phyloP scores from a whole-genome alignment of 169 alveolate genomes.

The Toxoplasma gondii region DNA sequence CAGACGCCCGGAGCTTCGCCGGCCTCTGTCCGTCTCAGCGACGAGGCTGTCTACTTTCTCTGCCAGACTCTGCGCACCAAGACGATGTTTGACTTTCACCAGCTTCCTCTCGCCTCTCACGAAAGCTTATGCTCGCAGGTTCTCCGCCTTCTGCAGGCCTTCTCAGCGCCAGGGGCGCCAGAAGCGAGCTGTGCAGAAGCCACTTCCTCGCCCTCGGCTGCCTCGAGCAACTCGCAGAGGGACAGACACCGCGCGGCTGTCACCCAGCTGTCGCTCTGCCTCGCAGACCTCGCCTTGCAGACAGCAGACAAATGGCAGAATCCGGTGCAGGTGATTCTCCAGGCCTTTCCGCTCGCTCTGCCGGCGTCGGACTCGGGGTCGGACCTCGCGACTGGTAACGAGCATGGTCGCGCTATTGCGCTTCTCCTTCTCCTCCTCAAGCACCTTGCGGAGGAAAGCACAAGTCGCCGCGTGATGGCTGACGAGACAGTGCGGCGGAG shows the following conservation, averaged over 20 bases:
- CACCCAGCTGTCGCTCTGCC: slow-evolving; percentile 13
- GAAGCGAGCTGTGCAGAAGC: neutral
- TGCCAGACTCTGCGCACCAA: neutral
- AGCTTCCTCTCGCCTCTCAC: neutral
- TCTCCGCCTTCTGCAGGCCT: neutral
- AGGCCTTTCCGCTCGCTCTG: neutral
- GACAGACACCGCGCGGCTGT: neutral
- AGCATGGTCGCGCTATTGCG: neutral
- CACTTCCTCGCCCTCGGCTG: neutral
- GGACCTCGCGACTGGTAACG: neutral
- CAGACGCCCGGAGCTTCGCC: neutral
- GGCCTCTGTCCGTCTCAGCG: neutral
- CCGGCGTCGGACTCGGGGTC: neutral
- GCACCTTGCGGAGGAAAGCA: slow-evolving; percentile 23
- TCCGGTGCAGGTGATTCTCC: neutral
- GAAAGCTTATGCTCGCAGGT: neutral
- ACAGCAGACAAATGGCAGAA: neutral
- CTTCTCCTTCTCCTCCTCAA: neutral
- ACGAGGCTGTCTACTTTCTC: slow-evolving; percentile 27
- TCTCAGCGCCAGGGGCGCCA: neutral
- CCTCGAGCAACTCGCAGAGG: neutral
- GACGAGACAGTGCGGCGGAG: neutral
- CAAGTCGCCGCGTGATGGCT: neutral
- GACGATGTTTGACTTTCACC: slow-evolving; percentile 1
- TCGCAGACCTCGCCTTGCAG: slow-evolving; percentile 15